Base-by-base conservation (phyloP, 176 grass and related monocot genomes). In the Saccharum officinarum region DNA sequence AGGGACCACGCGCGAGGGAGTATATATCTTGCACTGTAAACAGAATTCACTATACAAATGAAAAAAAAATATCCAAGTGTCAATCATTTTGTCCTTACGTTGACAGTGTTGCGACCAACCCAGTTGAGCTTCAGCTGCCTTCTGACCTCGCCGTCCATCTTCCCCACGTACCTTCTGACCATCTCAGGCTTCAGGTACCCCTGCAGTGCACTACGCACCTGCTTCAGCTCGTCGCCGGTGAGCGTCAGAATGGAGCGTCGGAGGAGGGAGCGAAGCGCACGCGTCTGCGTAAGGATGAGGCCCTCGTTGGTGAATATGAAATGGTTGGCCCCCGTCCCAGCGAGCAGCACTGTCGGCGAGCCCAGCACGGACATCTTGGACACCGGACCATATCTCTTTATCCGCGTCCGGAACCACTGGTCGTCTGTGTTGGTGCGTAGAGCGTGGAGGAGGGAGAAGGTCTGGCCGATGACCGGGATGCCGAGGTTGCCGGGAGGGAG, bases 401-500 rank as follows among this genome's bases (percentile, higher is more conserved):
- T 50, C 37, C 78, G 67, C 7, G 22, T 1, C 7, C 64, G 3
- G 37, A 92, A 80, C 90, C 90, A 92, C 34, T 82, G 55, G 65
- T 88, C 73, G 36, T 80, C 90, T 8, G 78, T 68, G 73, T 88
- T 88, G 82, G 25, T 57, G 52, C 59, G 73, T 3, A 85, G 63
- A 0, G 90, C 78, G 8, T 66, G 73, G 82, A 92, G 78, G 36
- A 92, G 78, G 22, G 63, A 75, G 26, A 91, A 66, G 66, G 82
- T 91, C 12, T 85, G 82, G 18, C 86, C 90, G 52, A 92, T 11
- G 38, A 88, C 2, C 0, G 90, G 86, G 36, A 85, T 1, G 20
- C 86, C 90, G 5, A 92, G 73, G 12, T 69, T 72, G 3, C 90
- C 86, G 0, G 90, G 90, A 37, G 90, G 90, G 34, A 92, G 90